These are phyloP conservation scores for Periconia sp. DNA, from an alignment of 2,329 filamentous ascomycete genomes.

Conservation along the genomic window DNA sequence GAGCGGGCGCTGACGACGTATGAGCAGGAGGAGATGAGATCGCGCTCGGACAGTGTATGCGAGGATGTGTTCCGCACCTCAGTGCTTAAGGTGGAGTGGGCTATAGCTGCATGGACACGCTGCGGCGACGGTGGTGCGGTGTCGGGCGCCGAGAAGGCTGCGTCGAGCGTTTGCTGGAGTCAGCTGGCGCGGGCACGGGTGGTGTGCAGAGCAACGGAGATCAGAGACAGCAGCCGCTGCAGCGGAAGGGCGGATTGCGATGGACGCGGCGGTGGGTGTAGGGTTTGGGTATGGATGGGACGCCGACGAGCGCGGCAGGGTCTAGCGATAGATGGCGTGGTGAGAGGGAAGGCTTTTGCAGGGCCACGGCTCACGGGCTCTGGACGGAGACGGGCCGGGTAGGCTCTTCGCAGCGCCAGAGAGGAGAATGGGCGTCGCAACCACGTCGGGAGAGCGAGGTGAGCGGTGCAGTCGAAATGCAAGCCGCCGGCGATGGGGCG, in stretches of 20 bases:
- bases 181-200: constrained; percentile 5
- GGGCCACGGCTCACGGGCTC: constrained; percentile 11
- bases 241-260: constrained; percentile 9
- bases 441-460: constrained; percentile 6
- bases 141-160: constrained; percentile 18
- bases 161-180: constrained; percentile 18
- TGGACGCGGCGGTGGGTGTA: constrained; percentile 5
- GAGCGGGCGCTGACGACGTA: constrained; percentile 21
- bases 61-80: constrained; percentile 29
- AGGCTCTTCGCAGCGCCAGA: constrained; percentile 8
- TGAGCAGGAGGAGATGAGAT: constrained; percentile 12
- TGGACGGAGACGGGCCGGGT: too few relatives aligned
- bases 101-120: constrained; percentile 38
- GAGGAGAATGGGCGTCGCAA: constrained; percentile 7
- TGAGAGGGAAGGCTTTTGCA: constrained; percentile 18
- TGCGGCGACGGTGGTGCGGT: constrained; percentile 29
- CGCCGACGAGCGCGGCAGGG: constrained; percentile 17
- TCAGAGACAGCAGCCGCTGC: constrained; percentile 4
- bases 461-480: constrained; percentile 15
- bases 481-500: constrained; percentile 18
- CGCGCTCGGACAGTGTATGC: constrained; percentile 19
- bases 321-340: constrained; percentile 29
- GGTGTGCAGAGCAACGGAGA: constrained; percentile 5
- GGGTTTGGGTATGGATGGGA: constrained; percentile 16
- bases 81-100: constrained; percentile 27